A percentile compares a stretch with the other conserved stretches of the same genome.
phyloP scores from a whole-genome alignment of 345 rosid genomes.

The Melaleuca quinquenervia region DNA sequence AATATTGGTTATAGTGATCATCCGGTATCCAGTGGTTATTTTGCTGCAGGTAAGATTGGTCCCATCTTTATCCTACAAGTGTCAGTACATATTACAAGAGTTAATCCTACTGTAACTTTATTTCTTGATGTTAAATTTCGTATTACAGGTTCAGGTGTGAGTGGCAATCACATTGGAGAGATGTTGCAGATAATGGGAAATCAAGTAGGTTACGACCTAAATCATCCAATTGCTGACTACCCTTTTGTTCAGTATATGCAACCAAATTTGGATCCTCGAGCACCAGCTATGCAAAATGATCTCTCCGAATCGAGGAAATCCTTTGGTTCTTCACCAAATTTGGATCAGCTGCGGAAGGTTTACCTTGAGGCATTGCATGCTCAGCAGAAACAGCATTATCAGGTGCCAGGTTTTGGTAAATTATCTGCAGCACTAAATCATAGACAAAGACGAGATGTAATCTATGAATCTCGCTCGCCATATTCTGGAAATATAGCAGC shows the following conservation, averaged over 20 bases:
- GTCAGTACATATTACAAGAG: neutral
- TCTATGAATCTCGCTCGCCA: constrained; percentile 39
- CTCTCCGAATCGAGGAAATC: constrained; percentile 30
- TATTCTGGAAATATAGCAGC: constrained; percentile 31
- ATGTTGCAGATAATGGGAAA: constrained; percentile 28
- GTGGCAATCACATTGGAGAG: constrained; percentile 28
- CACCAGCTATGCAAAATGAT: constrained; percentile 22
- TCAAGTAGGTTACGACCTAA: constrained; percentile 37
- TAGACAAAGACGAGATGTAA: constrained; percentile 34
- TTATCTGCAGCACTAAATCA: constrained; percentile 32
- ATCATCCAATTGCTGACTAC: constrained; percentile 39
- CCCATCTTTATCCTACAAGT: constrained; percentile 1
- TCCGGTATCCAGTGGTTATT: constrained; percentile 24
- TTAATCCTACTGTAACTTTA: neutral
- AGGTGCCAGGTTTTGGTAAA: constrained; percentile 27
- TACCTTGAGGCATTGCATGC: constrained; percentile 59
- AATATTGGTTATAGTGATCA: constrained; percentile 24
- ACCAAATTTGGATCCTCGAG: constrained; percentile 26
- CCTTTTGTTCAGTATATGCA: constrained; percentile 40
- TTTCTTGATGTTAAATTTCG: neutral
- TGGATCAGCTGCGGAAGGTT: constrained; percentile 35
- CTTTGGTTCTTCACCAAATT: constrained; percentile 27
- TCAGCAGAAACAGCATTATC: constrained; percentile 59
- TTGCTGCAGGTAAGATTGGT: constrained; percentile 35
- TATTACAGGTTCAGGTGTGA: constrained; percentile 29